phyloP scores from a whole-genome alignment of 2,329 filamentous ascomycete genomes.

The Hymenoscyphus linearis region DNA sequence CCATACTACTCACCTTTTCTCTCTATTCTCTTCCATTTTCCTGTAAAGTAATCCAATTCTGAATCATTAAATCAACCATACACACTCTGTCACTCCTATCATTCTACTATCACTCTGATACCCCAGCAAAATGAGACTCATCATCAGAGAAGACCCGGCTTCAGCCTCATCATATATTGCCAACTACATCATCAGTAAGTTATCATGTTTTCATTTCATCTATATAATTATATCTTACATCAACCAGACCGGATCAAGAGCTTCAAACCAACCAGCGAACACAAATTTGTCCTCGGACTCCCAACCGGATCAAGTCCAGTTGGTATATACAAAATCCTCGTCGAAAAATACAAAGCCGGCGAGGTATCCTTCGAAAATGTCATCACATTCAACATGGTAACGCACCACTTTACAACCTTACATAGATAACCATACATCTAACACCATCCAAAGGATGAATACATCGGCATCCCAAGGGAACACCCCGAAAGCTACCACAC shows the following conservation, averaged over 20 bases:
- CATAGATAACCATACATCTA: constrained; percentile 5
- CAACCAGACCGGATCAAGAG: constrained; percentile 65
- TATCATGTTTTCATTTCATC: constrained; percentile 1
- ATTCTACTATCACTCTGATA: neutral
- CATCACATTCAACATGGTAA: constrained; percentile 86
- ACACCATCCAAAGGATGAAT: constrained; percentile 60
- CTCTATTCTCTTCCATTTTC: neutral
- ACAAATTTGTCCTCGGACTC: constrained; percentile 76
- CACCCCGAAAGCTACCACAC: constrained; percentile 84
- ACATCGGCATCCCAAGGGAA: constrained; percentile 75
- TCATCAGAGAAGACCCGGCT: constrained; percentile 68
- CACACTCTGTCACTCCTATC: neutral
- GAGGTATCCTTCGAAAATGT: constrained; percentile 81
- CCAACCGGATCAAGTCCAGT: constrained; percentile 80
- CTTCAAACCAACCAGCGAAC: constrained; percentile 65
- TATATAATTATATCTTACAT: constrained; percentile 6
- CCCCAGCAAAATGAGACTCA: constrained; percentile 61
- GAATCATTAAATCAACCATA: neutral
- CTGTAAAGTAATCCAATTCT: neutral
- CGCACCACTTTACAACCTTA: constrained; percentile 8
- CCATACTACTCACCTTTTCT: neutral
- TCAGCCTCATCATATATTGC: constrained; percentile 71
- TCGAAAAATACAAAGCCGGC: constrained; percentile 64
- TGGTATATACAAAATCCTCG: constrained; percentile 70
- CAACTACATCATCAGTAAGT: constrained; percentile 69